Base-by-base conservation (phyloP, 768 basidiomycete species). In the Lactifluus volemus region DNA sequence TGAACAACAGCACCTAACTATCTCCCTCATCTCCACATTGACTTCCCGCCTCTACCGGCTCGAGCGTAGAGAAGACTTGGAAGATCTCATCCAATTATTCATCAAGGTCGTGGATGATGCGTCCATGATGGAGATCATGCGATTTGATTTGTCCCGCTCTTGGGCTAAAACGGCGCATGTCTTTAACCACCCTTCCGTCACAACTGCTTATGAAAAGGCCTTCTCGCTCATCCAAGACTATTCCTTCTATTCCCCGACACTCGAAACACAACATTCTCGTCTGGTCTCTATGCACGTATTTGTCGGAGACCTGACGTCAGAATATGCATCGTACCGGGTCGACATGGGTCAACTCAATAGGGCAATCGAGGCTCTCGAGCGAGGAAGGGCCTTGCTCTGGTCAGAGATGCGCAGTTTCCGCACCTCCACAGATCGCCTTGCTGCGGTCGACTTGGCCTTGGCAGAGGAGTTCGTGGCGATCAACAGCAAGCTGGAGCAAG, bases 211-310 rank as follows among this genome's bases (percentile, higher is more conserved):
- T 34, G 2, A 54, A 21, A 11, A 1, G 12, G 38, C 59, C 30
- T 30, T 60, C 12, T 38, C 53, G 7, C n/a, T 60, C 19, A 55
- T 55, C 48, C 53, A 55, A 10, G 32, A 55, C 3, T 17, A 48
- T 25, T 39, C 55, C 2, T 4, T 19, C 38, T 49, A 49, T 29
- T 9, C 53, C 1, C 59, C 59, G 1, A 60, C 53, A 21, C 19
- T 60, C 11, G 36, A 50, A n/a, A 55, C 19, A n/a, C 53, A 60
- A 9, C 59, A 60, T 38, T 25, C 15, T 36, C 53, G 30, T 38
- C 38, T 55, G 8, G 32, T 60, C 19, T 8, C 45, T 2, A 48
- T 30, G 45, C 44, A n/a, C 7, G 1, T 1, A 5, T 48, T 32
- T 6, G 32, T 25, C 25, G 25, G 1, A 25, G 29, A 41, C 30